These are phyloP conservation scores for Russula lepida DNA, from an alignment of 768 basidiomycete species.

Conservation along the genomic window DNA sequence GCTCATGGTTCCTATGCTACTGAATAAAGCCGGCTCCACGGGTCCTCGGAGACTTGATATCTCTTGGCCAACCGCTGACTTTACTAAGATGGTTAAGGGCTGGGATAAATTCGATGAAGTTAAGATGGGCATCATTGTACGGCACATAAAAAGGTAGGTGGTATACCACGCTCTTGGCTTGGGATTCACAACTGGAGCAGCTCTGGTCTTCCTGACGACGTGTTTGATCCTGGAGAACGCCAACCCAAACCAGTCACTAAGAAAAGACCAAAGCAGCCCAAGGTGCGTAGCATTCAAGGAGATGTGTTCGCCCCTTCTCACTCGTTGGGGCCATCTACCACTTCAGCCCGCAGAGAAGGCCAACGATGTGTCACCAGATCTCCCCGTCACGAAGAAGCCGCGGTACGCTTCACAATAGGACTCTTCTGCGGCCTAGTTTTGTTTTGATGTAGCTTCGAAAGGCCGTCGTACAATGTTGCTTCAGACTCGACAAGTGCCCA, in stretches of 20 bases:
- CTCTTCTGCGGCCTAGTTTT: constrained; percentile 8
- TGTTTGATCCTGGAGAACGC: constrained; percentile 75
- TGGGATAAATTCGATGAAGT: constrained; percentile 94
- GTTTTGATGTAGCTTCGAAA: constrained; percentile 13
- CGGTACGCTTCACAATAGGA: constrained; percentile 17
- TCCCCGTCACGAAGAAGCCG: constrained; percentile 20
- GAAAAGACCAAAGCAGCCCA: constrained; percentile 63
- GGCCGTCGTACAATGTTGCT: constrained; percentile 16
- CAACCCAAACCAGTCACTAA: constrained; percentile 51
- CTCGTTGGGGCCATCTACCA: neutral
- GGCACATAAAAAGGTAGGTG: constrained; percentile 80
- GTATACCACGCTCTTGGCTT: neutral
- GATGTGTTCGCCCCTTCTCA: neutral
- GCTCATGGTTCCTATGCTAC: constrained; percentile 5
- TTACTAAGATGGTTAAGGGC: constrained; percentile 84
- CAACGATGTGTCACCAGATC: constrained; percentile 18
- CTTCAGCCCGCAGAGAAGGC: constrained; percentile 15
- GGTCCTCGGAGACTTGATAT: constrained; percentile 88
- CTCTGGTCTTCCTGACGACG: constrained; percentile 68
- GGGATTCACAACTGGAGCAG: constrained; percentile 33
- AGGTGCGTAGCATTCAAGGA: constrained; percentile 34
- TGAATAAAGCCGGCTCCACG: constrained; percentile 53
- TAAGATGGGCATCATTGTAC: constrained; percentile 89
- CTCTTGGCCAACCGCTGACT: constrained; percentile 93
- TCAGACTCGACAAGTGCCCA: constrained; percentile 11